Evolutionary conservation across 2,329 filamentous ascomycete species (phyloP).

Genomic region (Balansia obtecta): DNA sequence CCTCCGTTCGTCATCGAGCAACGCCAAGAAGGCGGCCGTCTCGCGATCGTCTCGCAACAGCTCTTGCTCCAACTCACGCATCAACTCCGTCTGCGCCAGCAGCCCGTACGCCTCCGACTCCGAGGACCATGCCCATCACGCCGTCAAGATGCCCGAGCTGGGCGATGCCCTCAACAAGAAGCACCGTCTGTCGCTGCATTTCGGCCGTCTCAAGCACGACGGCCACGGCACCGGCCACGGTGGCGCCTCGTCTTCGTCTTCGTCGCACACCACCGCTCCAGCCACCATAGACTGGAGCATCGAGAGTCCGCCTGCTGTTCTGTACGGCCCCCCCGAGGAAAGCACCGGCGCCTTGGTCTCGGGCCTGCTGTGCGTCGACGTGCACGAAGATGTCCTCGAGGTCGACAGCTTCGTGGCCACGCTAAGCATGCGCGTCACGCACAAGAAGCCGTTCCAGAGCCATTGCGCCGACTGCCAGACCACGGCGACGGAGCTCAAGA

Average conservation of each 20-base stretch:
- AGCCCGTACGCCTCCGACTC: conserved; percentile 22
- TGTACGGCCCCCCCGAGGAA: conserved; percentile 61
- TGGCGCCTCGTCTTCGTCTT: conserved; percentile 19
- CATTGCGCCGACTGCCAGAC: conserved; percentile 69
- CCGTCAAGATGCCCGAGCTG: conserved; percentile 27
- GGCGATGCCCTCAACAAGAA: conserved; percentile 27
- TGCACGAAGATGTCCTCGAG: conserved; percentile 53
- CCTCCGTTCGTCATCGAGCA: conserved; percentile 43
- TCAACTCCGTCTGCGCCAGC: conserved; percentile 18
- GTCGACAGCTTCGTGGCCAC: conserved; percentile 62
- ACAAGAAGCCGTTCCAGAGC: conserved; percentile 69
- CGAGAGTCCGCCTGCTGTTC: conserved; percentile 77
- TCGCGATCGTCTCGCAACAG: conserved; percentile 19
- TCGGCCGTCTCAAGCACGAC: conserved; percentile 14
- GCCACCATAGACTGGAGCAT: conserved; percentile 46
- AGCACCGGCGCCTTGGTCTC: conserved; percentile 81
- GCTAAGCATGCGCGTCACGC: conserved; percentile 56
- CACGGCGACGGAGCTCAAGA: conserved; percentile 61
- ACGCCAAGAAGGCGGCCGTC: conserved; percentile 30
- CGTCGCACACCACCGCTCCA: conserved; percentile 14
- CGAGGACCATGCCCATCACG: conserved; percentile 16
- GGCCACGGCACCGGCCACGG: not conserved
- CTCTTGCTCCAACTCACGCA: conserved; percentile 16
- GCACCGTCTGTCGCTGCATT: conserved; percentile 29
- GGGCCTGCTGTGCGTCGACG: conserved; percentile 63